A percentile compares a stretch with the other conserved stretches of the same genome.
phyloP scores from a whole-genome alignment of 495 filamentous ascomycete species.

The Elasticomyces elasticus region DNA sequence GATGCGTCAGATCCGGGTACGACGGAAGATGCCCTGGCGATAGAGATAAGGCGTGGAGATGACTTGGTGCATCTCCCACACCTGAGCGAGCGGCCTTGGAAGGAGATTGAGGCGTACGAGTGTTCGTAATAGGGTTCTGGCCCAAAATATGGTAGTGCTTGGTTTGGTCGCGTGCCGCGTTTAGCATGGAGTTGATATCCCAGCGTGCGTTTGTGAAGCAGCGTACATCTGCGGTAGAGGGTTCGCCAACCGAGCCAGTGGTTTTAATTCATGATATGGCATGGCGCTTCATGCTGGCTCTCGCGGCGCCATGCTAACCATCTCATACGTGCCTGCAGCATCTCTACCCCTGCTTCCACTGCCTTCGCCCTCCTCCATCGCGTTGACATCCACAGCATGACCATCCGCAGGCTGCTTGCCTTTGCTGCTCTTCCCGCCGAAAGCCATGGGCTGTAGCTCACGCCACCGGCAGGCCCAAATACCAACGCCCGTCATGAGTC shows the following conservation, averaged over 20 bases:
- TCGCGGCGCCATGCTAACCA: slow-evolving; percentile 49
- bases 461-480: slow-evolving; percentile 88
- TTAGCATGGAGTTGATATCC: background rate
- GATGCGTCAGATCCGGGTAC: background rate
- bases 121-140: slow-evolving; percentile 12
- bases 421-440: slow-evolving; percentile 47
- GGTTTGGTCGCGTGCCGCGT: background rate
- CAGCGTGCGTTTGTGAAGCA: too few relatives aligned
- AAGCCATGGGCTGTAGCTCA: slow-evolving; percentile 78
- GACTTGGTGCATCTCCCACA: slow-evolving; percentile 17
- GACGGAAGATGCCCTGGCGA: background rate
- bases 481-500: slow-evolving; percentile 59
- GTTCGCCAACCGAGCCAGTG: too few relatives aligned
- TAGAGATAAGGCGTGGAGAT: slow-evolving; percentile 15
- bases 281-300: slow-evolving; percentile 12
- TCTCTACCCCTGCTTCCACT: slow-evolving; percentile 45
- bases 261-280: too few relatives aligned
- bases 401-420: slow-evolving; percentile 26
- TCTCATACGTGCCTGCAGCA: slow-evolving; percentile 66
- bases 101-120: slow-evolving; percentile 24
- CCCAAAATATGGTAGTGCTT: background rate
- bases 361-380: slow-evolving; percentile 41
- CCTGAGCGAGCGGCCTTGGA: slow-evolving; percentile 5
- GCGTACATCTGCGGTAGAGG: too few relatives aligned
- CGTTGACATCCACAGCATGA: slow-evolving; percentile 10